Percentiles rank a stretch among this genome's conserved stretches.
These are phyloP conservation scores for Apiospora koreana DNA, from an alignment of 2,329 filamentous ascomycete species.

Conservation along the genomic window DNA sequence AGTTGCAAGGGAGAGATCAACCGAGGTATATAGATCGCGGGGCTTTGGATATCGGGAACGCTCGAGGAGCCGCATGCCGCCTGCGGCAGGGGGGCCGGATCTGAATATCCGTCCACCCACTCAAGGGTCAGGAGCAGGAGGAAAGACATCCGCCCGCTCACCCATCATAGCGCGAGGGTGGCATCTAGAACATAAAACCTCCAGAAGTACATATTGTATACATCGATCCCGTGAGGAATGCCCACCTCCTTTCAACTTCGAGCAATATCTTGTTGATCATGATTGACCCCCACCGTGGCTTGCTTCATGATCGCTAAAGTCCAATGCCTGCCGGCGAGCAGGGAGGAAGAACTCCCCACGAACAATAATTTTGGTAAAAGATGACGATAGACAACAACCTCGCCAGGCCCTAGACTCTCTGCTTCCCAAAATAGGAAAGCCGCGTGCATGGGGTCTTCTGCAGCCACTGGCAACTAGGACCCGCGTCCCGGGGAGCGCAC, in stretches of 20 bases:
- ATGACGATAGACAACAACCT: background rate
- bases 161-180: background rate
- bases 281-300: slow-evolving; percentile 1
- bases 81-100: background rate
- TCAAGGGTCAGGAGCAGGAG: too few relatives aligned
- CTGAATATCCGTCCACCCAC: background rate
- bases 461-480: background rate
- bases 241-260: background rate
- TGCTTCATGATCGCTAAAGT: background rate
- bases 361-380: background rate
- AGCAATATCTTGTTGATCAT: background rate
- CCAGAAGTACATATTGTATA: background rate
- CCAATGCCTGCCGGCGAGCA: background rate
- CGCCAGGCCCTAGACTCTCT: background rate
- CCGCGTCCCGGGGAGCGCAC: background rate
- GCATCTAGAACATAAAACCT: background rate
- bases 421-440: background rate
- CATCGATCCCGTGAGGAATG: background rate
- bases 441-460: background rate
- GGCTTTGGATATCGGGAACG: background rate
- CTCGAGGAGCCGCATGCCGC: background rate
- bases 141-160: too few relatives aligned
- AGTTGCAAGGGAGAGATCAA: background rate
- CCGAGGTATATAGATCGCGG: background rate
- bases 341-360: background rate